Evolutionary conservation across 352 stramenopile genomes (phyloP), one percentile per base, ranked within the genome.

Genomic region (Phytophthora hybrid): DNA sequence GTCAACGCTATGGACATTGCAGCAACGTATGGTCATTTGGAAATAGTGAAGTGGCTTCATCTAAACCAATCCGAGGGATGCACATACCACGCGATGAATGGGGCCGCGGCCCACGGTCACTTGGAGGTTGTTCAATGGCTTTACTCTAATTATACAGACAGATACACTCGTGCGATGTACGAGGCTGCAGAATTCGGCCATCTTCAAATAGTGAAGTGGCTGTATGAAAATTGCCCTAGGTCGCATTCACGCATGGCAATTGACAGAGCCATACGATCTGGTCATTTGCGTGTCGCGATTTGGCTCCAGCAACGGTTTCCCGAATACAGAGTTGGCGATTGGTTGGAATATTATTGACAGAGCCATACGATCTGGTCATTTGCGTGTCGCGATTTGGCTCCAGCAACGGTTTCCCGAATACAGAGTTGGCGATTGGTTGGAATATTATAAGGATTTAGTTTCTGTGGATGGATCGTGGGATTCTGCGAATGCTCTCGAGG

Each of bases 151-250:
- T 16, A 16, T 0, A n/a, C 37, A 4, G 37, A 26, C 1, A 26
- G 23, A n/a, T n/a, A n/a, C 23, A 26, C 23, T 26, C 3, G 1
- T 18, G 37, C 37, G 37, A 46, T 46, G 37, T 46, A 46, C 37
- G 37, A 46, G 5, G 37, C 37, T 0, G 37, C 37, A 16, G 37
- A n/a, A 46, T 46, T 46, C 37, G 37, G 37, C 3, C 37, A 46
- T n/a, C 37, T 46, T 46, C 13, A 46, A 46, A 16, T 16, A 6
- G 41, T 66, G 4, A 71, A 71, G 37, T 71, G 64, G 64, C 32
- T 71, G 13, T 60, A 66, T 46, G 47, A 46, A 44, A 64, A 66
- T 14, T 58, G 46, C 6, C 56, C 21, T 0, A 44, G 47, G 9
- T 59, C 46, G 9, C 18, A 19, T 18, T 46, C 54, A 34, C 3